phyloP scores from a whole-genome alignment of 495 filamentous ascomycete species.

The Penicillium antarcticum region DNA sequence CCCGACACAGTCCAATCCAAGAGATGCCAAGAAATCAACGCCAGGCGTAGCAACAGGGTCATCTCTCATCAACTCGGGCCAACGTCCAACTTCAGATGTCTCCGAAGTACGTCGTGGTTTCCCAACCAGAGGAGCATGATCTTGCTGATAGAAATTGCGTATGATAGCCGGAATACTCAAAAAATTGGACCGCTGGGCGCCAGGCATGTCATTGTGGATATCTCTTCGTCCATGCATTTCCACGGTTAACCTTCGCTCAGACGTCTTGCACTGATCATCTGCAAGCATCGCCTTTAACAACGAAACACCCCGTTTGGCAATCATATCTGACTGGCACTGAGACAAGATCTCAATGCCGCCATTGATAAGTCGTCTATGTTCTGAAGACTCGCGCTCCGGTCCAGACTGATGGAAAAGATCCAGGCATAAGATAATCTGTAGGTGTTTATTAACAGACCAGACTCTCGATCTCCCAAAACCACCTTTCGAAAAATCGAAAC shows the following conservation, averaged over 20 bases:
- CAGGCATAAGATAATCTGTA: constrained; percentile 36
- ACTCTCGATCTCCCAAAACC: background rate
- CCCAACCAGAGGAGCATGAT: background rate
- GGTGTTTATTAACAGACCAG: background rate
- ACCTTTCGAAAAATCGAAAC: background rate
- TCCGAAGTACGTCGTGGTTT: background rate
- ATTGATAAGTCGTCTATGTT: constrained; percentile 31
- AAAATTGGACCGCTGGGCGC: background rate
- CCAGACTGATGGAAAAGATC: constrained; percentile 37
- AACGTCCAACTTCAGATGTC: background rate
- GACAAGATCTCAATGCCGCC: constrained; percentile 30
- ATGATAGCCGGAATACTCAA: constrained; percentile 13
- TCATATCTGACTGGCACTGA: constrained; percentile 29
- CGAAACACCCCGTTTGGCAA: constrained; percentile 28
- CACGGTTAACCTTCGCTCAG: background rate
- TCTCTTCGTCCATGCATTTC: background rate
- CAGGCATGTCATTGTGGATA: background rate
- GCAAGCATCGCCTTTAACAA: constrained; percentile 25
- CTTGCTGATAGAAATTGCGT: constrained; percentile 17
- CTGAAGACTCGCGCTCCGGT: constrained; percentile 25
- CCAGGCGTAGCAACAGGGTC: background rate
- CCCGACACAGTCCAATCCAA: constrained; percentile 17
- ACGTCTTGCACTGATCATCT: constrained; percentile 6
- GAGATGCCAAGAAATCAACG: constrained; percentile 5
- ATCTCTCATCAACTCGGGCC: constrained; percentile 6